These are phyloP conservation scores for Acer saccharum DNA, from an alignment of 345 rosid species.

Conservation along the genomic window DNA sequence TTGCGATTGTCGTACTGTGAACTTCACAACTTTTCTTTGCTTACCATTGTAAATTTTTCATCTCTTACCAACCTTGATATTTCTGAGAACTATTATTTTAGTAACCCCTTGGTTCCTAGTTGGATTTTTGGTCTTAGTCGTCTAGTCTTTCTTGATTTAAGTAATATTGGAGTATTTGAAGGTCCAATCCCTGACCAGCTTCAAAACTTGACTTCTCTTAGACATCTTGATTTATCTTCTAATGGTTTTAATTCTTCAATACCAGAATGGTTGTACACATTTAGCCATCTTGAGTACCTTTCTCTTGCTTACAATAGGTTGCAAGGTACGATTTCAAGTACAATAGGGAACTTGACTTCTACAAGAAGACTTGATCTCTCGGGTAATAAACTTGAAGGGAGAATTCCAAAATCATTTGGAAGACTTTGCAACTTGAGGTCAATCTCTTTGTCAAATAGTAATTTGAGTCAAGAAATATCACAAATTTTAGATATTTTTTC, in stretches of 20 bases:
- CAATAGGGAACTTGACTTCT: slow-evolving; percentile 21
- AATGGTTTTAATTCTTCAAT: slow-evolving; percentile 8
- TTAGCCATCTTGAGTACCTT: slow-evolving; percentile 4
- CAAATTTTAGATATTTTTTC: background rate
- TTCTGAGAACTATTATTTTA: background rate
- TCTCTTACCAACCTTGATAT: background rate
- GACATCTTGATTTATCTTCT: background rate
- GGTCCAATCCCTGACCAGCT: background rate
- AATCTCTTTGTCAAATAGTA: background rate
- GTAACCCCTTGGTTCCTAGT: background rate
- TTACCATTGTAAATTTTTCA: background rate
- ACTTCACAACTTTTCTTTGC: no score
- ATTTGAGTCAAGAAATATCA: background rate
- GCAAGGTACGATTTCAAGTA: slow-evolving; percentile 13
- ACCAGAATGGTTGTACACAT: slow-evolving; percentile 13
- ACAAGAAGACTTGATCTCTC: no score
- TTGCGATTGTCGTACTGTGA: background rate
- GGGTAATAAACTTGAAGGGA: background rate
- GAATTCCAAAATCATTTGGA: background rate
- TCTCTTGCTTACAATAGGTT: background rate
- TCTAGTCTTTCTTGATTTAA: no score
- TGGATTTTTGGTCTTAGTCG: background rate
- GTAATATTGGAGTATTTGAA: no score
- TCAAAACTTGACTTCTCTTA: slow-evolving; percentile 8
- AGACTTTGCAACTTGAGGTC: background rate